These are phyloP conservation scores for Populus alba DNA, from an alignment of 345 rosid genomes.

Conservation along the genomic window DNA sequence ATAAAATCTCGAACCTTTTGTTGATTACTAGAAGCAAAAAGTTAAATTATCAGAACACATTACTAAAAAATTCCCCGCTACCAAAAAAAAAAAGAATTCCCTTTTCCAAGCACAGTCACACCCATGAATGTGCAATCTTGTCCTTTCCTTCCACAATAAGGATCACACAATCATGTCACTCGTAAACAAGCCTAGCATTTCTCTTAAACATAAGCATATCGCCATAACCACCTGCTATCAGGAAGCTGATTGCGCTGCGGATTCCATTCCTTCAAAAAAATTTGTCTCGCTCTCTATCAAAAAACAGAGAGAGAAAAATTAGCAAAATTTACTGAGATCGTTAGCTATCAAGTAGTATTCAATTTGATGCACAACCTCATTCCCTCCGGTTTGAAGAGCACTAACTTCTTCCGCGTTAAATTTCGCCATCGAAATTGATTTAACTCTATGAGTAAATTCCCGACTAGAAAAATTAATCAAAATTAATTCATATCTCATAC, in stretches of 20 bases:
- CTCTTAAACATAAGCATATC: neutral
- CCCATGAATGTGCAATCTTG: neutral
- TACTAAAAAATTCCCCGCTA: neutral
- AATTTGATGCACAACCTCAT: conserved; percentile 47
- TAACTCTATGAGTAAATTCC: conserved; percentile 88
- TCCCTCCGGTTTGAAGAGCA: conserved; percentile 76
- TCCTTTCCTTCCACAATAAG: neutral
- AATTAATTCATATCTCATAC: neutral
- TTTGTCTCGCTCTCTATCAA: conserved; percentile 64
- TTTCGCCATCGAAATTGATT: conserved; percentile 89
- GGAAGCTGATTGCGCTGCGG: conserved; percentile 61
- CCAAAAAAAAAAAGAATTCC: neutral
- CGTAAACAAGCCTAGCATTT: neutral
- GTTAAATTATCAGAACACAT: conserved; percentile 23
- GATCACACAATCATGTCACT: neutral
- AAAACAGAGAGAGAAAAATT: neutral
- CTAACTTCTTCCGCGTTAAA: conserved; percentile 76
- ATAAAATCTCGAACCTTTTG: conserved; percentile 69
- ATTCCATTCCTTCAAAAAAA: conserved; percentile 77
- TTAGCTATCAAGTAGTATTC: neutral
- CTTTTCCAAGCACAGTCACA: neutral
- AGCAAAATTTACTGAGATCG: neutral
- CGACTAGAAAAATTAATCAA: conserved; percentile 44
- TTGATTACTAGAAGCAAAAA: conserved; percentile 57
- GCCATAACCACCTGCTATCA: conserved; percentile 62